These are phyloP conservation scores for Aspergillus amoenus DNA, from an alignment of 2,329 filamentous ascomycete species.

Conservation along the genomic window DNA sequence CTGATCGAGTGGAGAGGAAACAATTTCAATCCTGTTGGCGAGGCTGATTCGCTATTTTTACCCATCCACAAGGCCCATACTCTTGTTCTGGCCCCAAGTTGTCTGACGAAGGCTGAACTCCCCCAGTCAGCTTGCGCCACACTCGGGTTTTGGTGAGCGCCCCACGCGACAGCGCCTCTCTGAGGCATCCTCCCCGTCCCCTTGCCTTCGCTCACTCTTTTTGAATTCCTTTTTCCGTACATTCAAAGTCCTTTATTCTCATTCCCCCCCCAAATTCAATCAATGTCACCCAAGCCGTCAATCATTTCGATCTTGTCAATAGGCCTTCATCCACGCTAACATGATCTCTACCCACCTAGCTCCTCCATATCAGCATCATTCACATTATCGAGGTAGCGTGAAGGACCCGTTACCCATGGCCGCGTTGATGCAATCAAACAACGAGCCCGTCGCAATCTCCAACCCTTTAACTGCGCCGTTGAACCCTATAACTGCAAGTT, in stretches of 20 bases:
- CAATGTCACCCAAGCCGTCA: not conserved
- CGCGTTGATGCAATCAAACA: conserved; percentile 43
- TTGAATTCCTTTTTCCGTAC: not conserved
- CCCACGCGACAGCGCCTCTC: conserved; percentile 33
- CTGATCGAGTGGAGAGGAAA: conserved; percentile 11
- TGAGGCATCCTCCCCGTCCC: conserved; percentile 10
- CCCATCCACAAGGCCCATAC: conserved; percentile 19
- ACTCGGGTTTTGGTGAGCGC: conserved; percentile 41
- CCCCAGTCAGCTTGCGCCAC: conserved; percentile 46
- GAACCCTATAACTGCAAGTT: conserved; percentile 29
- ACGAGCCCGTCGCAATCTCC: conserved; percentile 40
- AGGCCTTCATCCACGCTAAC: conserved; percentile 26
- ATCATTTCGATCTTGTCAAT: conserved; percentile 5
- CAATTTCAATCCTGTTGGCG: conserved; percentile 15
- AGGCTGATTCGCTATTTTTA: conserved; percentile 30
- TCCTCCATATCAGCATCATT: conserved; percentile 30
- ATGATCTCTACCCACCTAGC: conserved; percentile 36
- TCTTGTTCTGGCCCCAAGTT: conserved; percentile 11
- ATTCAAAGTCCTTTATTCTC: conserved; percentile 1
- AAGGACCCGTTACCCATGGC: conserved; percentile 41
- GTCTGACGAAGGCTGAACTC: conserved; percentile 35
- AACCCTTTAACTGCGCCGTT: conserved; percentile 33
- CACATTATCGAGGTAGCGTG: conserved; percentile 31
- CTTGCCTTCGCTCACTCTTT: conserved; percentile 7
- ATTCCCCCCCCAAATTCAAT: not conserved